phyloP scores from a whole-genome alignment of 441 rosid species.

The Viola pubescens region DNA sequence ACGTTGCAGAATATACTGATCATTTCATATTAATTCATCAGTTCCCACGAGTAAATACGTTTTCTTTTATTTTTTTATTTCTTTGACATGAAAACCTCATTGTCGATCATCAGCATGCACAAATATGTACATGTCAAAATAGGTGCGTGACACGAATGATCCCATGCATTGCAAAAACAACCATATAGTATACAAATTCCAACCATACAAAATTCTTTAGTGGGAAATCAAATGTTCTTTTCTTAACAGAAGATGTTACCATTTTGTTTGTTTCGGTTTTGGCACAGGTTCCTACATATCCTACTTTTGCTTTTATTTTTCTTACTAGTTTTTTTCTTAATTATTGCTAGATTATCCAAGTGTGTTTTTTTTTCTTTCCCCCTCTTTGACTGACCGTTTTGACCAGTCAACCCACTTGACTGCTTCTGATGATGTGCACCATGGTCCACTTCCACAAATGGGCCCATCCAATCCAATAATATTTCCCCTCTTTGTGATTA shows the following conservation, averaged over 20 bases:
- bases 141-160: not conserved
- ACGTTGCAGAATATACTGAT: too few relatives aligned
- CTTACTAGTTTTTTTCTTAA: not conserved
- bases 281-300: slow-evolving; percentile 31
- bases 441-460: slow-evolving; percentile 12
- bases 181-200: not conserved
- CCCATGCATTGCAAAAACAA: not conserved
- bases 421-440: slow-evolving; percentile 18
- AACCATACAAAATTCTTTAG: slow-evolving; percentile 9
- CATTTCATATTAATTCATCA: not conserved
- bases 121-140: not conserved
- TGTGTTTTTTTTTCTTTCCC: slow-evolving; percentile 8
- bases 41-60: not conserved
- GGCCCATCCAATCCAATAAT: slow-evolving; percentile 9
- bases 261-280: not conserved
- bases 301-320: slow-evolving; percentile 8
- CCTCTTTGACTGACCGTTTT: slow-evolving; percentile 34
- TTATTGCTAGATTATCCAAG: slow-evolving; percentile 2
- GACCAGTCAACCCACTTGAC: slow-evolving; percentile 49
- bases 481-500: not conserved
- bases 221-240: slow-evolving; percentile 29
- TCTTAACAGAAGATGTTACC: slow-evolving; percentile 28
- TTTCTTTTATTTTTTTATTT: too few relatives aligned
- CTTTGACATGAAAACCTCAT: too few relatives aligned
- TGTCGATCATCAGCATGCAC: not conserved